phyloP scores from a whole-genome alignment of 495 filamentous ascomycete species.

The Letharia lupina region DNA sequence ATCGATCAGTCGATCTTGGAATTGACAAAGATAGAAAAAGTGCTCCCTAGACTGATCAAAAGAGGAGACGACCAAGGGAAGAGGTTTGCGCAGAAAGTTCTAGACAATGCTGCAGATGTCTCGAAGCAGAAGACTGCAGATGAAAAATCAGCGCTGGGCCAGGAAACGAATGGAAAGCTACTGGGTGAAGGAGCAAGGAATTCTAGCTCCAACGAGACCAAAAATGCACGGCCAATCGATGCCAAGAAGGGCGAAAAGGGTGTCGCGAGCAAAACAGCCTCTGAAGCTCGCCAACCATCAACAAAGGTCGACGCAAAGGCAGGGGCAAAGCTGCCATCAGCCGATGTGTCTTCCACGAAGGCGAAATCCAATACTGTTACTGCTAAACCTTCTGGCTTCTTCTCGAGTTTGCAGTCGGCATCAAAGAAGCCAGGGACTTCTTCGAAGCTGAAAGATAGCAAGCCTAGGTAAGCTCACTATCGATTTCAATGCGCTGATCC shows the following conservation, averaged over 20 bases:
- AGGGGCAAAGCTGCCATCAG: neutral
- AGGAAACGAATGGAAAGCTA: slow-evolving; percentile 29
- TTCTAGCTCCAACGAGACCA: slow-evolving; percentile 36
- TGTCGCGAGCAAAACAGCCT: slow-evolving; percentile 15
- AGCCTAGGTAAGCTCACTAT: slow-evolving; percentile 17
- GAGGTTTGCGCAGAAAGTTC: slow-evolving; percentile 46
- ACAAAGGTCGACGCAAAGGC: slow-evolving; percentile 28
- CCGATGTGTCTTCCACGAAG: slow-evolving; percentile 32
- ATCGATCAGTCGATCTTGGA: slow-evolving; percentile 54
- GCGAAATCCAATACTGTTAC: slow-evolving; percentile 42
- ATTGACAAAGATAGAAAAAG: slow-evolving; percentile 58
- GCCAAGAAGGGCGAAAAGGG: slow-evolving; percentile 33
- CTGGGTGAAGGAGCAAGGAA: slow-evolving; percentile 26
- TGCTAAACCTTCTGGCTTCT: slow-evolving; percentile 51
- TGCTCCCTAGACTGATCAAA: slow-evolving; percentile 55
- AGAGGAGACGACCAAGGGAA: slow-evolving; percentile 57
- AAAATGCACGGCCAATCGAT: slow-evolving; percentile 41
- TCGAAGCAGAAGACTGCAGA: slow-evolving; percentile 42
- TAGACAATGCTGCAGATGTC: slow-evolving; percentile 48
- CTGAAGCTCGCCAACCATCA: slow-evolving; percentile 12
- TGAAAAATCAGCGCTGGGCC: slow-evolving; percentile 26
- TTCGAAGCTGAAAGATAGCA: slow-evolving; percentile 25
- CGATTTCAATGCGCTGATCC: neutral
- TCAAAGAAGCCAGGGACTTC: slow-evolving; percentile 54
- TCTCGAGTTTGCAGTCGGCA: slow-evolving; percentile 50